Evolutionary conservation across 1,284 basidiomycete species (phyloP), one percentile per base, ranked within the genome.

Genomic region (Cutaneotrichosporon cutaneum): DNA sequence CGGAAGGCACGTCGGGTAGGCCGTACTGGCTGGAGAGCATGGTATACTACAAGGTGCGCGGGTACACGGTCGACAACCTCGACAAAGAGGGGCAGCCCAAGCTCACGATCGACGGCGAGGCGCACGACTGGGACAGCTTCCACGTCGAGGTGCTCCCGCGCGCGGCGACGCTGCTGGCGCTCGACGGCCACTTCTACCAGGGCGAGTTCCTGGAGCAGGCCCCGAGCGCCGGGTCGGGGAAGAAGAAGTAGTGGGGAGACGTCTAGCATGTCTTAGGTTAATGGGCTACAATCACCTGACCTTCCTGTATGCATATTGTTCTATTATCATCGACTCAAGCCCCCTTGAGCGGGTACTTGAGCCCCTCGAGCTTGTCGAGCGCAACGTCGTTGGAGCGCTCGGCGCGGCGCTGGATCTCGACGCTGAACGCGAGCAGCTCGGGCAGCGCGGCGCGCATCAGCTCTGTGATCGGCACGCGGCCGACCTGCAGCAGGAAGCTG

Each of bases 141-240:
- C 87, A 92, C 69, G 88, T 96, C 6, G 90, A 96, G 76, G 87
- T 91, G 6, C 86, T 91, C 68, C 83, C 83, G 26, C 84, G 86
- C 6, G 77, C 90, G 18, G 91, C 85, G 18, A 88, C 85, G 0
- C 76, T 92, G 16, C 77, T 93, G 21, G 90, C 88, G 70, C 85
- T 87, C 47, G 81, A 86, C 62, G 90, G 90, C 1, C 81, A 82
- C 64, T 91, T 73, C 56, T 73, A 63, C 62, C 69, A 72, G 30
- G 69, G 66, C 50, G 68, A 74, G 27, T 78, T 78, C 45, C 56
- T 78, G 56, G 8, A 9, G 26, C 39, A 42, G 18, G 39, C 39
- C 7, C 39, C 39, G 18, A 16, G 36, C 21, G 36, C 22, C n/a
- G 35, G 14, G 1, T 11, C 36, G 9, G 35, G 35, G 16, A 56